These are phyloP conservation scores for Pseudocohnilembus persalinus DNA, from an alignment of 169 alveolate species.

Conservation along the genomic window DNA sequence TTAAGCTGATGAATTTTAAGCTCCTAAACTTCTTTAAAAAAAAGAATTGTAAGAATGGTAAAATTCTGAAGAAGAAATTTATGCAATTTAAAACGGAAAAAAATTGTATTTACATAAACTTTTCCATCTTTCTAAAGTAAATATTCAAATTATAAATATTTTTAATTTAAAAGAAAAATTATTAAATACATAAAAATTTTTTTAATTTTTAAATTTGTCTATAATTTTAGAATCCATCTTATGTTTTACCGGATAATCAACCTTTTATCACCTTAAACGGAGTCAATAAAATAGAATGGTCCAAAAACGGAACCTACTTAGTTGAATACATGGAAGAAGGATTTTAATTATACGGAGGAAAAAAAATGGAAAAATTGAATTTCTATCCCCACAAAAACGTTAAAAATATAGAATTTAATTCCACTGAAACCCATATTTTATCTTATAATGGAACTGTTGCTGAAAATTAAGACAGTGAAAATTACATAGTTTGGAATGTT, in stretches of 20 bases:
- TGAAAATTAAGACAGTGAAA: conserved; percentile 9
- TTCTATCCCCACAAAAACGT: conserved; percentile 9
- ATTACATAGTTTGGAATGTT: conserved; percentile 16
- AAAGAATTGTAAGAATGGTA: neutral
- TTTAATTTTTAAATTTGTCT: neutral
- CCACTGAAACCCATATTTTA: conserved; percentile 15
- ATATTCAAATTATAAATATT: too few species aligned
- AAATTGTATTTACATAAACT: too few species aligned
- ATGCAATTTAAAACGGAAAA: neutral
- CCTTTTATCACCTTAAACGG: neutral
- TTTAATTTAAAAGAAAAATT: too few species aligned
- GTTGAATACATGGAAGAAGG: conserved; percentile 8
- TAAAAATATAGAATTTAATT: conserved; percentile 16
- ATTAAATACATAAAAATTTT: too few species aligned
- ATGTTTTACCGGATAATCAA: neutral
- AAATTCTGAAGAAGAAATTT: neutral
- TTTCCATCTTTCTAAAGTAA: neutral
- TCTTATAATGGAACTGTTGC: conserved; percentile 23
- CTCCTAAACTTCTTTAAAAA: neutral
- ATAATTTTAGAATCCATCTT: neutral
- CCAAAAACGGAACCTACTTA: conserved; percentile 21
- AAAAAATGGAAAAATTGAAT: neutral
- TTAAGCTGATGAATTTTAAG: neutral
- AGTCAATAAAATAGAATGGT: conserved; percentile 8
- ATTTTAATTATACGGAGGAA: conserved; percentile 19